Evolutionary conservation across 768 basidiomycete genomes (phyloP).

Genomic region (Arthromyces matolae): DNA sequence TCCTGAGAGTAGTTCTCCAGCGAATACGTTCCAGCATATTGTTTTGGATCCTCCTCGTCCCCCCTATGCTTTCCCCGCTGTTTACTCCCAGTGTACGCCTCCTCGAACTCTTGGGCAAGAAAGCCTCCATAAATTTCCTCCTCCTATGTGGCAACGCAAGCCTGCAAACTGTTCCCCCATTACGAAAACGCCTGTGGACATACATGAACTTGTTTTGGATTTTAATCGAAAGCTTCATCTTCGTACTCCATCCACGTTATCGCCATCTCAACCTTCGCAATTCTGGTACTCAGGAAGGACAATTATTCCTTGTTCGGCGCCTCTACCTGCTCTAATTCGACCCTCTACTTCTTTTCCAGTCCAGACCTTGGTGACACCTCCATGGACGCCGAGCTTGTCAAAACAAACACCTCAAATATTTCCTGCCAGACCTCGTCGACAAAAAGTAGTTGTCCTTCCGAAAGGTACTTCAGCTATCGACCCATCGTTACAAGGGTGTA

Average conservation of each 20-base stretch:
- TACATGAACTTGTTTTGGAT: constrained; percentile 6
- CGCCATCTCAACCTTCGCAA: not conserved
- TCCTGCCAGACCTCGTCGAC: no score
- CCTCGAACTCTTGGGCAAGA: constrained; percentile 10
- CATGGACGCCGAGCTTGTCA: no score
- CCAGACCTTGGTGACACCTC: no score
- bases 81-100: no score
- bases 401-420: no score
- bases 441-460: no score
- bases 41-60: constrained; percentile 2
- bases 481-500: no score
- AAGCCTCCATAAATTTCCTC: constrained; percentile 21
- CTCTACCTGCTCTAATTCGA: constrained; percentile 8
- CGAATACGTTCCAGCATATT: not conserved
- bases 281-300: constrained; percentile 8
- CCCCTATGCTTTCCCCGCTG: constrained; percentile 25
- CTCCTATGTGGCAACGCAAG: constrained; percentile 29
- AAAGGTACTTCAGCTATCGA: no score
- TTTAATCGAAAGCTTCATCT: constrained; percentile 13
- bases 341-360: no score
- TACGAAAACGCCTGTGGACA: not conserved
- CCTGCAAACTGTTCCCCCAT: constrained; percentile 16
- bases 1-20: no score
- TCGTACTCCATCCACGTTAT: no score
- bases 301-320: constrained; percentile 4